phyloP scores from a whole-genome alignment of 805 yeast species.

The Diddensiella caesifluorescens region DNA sequence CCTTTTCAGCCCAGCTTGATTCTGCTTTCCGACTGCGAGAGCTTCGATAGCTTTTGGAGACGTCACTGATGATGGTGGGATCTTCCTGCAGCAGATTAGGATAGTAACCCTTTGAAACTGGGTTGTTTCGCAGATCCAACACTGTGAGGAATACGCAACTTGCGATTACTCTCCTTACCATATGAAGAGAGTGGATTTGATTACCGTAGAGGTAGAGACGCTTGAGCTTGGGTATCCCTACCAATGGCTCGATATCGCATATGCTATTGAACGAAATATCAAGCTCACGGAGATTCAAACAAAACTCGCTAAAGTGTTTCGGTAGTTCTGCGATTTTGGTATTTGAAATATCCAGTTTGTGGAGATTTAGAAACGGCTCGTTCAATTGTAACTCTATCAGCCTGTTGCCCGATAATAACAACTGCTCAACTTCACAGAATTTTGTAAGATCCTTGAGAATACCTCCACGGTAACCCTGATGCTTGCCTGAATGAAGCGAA shows the following conservation, averaged over 20 bases:
- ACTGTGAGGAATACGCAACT: conserved; percentile 19
- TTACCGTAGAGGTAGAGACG: conserved; percentile 28
- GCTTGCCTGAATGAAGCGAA: too few species aligned
- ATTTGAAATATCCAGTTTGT: conserved; percentile 29
- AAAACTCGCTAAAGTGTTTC: conserved; percentile 19
- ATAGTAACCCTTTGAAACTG: conserved; percentile 26
- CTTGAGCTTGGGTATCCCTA: conserved; percentile 26
- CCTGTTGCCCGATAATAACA: conserved; percentile 39
- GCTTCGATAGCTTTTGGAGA: neutral
- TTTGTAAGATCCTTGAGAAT: conserved; percentile 8
- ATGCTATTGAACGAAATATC: conserved; percentile 30
- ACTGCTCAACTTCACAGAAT: conserved; percentile 30
- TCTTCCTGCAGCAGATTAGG: conserved; percentile 3
- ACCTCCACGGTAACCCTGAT: too few species aligned
- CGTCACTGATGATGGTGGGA: neutral
- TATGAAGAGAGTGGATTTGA: conserved; percentile 19
- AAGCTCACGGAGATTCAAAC: conserved; percentile 31
- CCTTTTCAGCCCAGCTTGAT: neutral
- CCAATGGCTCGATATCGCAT: conserved; percentile 24
- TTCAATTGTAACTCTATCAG: conserved; percentile 17
- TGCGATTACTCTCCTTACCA: conserved; percentile 20
- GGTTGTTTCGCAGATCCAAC: conserved; percentile 31
- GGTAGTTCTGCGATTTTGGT: conserved; percentile 27
- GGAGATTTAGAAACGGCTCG: conserved; percentile 30
- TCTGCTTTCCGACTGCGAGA: neutral